phyloP scores from a whole-genome alignment of 2,329 filamentous ascomycete genomes.

The Parastagonospora avenae region DNA sequence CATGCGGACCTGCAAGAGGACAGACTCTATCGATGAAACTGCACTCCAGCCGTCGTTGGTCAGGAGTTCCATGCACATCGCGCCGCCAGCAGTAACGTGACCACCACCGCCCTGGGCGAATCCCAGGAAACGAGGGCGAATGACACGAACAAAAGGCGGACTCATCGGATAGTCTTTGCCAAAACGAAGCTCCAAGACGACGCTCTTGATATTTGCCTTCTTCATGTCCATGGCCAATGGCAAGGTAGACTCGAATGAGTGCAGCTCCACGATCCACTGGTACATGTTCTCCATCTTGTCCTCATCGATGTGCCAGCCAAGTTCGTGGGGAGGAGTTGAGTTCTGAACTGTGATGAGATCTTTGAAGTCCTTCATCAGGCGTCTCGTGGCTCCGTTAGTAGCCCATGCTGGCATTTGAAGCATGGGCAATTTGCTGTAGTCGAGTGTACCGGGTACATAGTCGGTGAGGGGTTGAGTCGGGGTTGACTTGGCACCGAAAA shows the following conservation, averaged over 20 bases:
- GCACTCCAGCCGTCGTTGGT: constrained; percentile 84
- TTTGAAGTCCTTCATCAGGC: constrained; percentile 68
- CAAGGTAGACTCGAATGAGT: constrained; percentile 73
- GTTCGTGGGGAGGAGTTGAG: constrained; percentile 62
- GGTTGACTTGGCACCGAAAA: constrained; percentile 24
- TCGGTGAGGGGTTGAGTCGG: constrained; percentile 52
- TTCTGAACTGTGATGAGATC: constrained; percentile 69
- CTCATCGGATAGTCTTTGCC: constrained; percentile 74
- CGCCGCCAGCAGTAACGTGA: constrained; percentile 82
- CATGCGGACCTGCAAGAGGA: constrained; percentile 80
- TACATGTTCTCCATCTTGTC: constrained; percentile 74
- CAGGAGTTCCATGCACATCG: constrained; percentile 81
- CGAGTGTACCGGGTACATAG: constrained; percentile 71
- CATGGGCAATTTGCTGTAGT: constrained; percentile 65
- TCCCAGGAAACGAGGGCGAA: constrained; percentile 77
- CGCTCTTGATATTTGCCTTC: constrained; percentile 62
- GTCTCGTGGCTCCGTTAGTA: constrained; percentile 63
- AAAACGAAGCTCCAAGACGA: constrained; percentile 84
- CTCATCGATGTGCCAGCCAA: constrained; percentile 84
- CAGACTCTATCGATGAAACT: constrained; percentile 73
- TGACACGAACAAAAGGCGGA: constrained; percentile 83
- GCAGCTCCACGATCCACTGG: constrained; percentile 90
- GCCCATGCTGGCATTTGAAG: constrained; percentile 71
- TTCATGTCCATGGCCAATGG: constrained; percentile 80
- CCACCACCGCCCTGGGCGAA: constrained; percentile 78